Evolutionary conservation across 2,329 filamentous ascomycete species (phyloP).

Genomic region (Magnaporthiopsis poae): DNA sequence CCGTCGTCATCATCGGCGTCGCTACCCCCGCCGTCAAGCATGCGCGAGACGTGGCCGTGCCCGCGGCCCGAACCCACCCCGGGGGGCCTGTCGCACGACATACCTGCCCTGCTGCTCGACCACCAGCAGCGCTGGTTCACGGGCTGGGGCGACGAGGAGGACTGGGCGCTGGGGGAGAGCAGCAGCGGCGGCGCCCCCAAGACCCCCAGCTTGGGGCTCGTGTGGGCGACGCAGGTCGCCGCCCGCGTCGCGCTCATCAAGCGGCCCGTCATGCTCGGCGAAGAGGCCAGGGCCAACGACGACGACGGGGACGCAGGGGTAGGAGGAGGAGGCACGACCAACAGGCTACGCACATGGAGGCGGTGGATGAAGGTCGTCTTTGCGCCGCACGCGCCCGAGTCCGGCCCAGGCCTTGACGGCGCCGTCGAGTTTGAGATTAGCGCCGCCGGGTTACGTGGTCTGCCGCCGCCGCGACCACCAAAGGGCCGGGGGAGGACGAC

Average conservation of each 20-base stretch:
- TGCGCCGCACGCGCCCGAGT: slow-evolving; percentile 59
- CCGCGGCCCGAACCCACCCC: slow-evolving; percentile 18
- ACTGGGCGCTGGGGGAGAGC: slow-evolving; percentile 20
- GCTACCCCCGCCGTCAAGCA: slow-evolving; percentile 17
- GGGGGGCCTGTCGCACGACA: slow-evolving; percentile 15
- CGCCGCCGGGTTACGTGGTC: slow-evolving; percentile 47
- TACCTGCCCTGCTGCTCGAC: slow-evolving; percentile 59
- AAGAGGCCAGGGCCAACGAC: slow-evolving; percentile 28
- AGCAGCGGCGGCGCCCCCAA: slow-evolving; percentile 46
- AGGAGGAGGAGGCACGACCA: not conserved
- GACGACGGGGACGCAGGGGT: slow-evolving; percentile 19
- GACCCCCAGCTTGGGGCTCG: slow-evolving; percentile 75
- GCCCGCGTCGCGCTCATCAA: slow-evolving; percentile 75
- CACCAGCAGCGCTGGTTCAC: slow-evolving; percentile 94
- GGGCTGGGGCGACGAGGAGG: slow-evolving; percentile 72
- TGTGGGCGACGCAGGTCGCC: slow-evolving; percentile 84
- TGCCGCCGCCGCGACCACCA: not conserved
- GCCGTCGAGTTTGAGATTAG: slow-evolving; percentile 68
- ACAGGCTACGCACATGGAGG: slow-evolving; percentile 51
- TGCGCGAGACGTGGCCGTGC: slow-evolving; percentile 11
- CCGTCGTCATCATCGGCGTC: slow-evolving; percentile 28
- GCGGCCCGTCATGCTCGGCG: slow-evolving; percentile 42
- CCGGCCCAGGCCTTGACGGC: slow-evolving; percentile 35
- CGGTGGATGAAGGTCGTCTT: slow-evolving; percentile 85
- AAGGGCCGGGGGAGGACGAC: slow-evolving; percentile 11